Evolutionary conservation across 1,139 yeast genomes (phyloP).

Genomic region (Taphrina populina): DNA sequence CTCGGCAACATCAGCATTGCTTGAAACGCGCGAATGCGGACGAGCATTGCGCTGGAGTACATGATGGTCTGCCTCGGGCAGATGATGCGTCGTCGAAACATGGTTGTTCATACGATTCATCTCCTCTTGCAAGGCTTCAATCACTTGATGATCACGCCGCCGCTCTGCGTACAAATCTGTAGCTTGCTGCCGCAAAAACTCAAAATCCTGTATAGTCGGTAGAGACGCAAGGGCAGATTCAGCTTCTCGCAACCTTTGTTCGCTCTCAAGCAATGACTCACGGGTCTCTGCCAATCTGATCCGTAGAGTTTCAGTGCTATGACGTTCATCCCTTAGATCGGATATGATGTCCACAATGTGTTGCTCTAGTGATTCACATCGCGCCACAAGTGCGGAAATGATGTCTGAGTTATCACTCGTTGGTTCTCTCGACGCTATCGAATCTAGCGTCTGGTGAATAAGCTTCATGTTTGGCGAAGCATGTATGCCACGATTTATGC

Average conservation of each 20-base stretch:
- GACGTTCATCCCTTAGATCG: neutral
- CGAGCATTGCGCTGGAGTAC: too few species aligned
- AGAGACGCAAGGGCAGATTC: neutral
- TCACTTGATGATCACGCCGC: neutral
- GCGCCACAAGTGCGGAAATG: conserved; percentile 7
- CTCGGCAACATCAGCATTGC: too few species aligned
- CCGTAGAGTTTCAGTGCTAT: neutral
- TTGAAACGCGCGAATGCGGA: too few species aligned
- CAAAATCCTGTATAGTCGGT: conserved; percentile 7
- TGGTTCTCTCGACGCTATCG: neutral
- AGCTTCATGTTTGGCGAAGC: neutral
- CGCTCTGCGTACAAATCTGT: neutral
- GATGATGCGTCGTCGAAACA: neutral
- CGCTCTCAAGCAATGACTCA: conserved; percentile 7
- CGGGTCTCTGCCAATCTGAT: neutral
- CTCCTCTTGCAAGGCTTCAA: neutral
- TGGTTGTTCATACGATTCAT: neutral
- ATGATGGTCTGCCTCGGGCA: too few species aligned
- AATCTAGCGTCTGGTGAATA: neutral
- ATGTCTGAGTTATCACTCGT: neutral
- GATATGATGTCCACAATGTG: neutral
- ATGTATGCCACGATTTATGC: neutral
- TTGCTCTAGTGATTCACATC: conserved; percentile 2
- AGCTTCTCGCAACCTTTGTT: neutral
- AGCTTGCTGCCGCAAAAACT: neutral